Conservation (phyloP, 495 filamentous ascomycete genomes). For the Aspergillus bridgeri region DNA sequence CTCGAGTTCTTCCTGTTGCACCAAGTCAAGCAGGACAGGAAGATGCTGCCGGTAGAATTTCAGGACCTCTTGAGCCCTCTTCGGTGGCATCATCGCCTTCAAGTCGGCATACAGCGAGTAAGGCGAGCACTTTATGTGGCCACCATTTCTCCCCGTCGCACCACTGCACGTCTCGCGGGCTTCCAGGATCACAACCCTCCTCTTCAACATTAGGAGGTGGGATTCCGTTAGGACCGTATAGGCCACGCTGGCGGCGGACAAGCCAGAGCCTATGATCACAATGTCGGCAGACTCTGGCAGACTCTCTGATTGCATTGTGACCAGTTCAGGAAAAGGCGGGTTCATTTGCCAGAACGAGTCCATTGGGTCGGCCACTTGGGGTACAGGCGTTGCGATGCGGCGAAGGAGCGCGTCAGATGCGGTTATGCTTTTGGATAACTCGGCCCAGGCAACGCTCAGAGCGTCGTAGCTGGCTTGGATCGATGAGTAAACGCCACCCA, state of each 20-base stretch:
- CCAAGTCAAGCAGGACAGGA: conserved; percentile 9
- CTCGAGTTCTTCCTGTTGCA: conserved; percentile 1
- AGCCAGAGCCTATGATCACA: conserved; percentile 66
- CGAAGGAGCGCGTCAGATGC: not conserved
- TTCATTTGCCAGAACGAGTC: conserved; percentile 65
- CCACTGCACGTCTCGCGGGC: conserved; percentile 75
- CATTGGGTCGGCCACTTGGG: conserved; percentile 56
- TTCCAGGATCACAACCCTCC: conserved; percentile 66
- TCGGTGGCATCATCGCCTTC: conserved; percentile 21
- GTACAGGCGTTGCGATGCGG: conserved; percentile 5
- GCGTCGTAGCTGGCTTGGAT: not conserved
- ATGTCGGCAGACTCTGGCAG: conserved; percentile 49
- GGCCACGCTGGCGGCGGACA: conserved; percentile 59
- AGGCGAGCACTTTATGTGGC: conserved; percentile 37
- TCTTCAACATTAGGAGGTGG: conserved; percentile 1
- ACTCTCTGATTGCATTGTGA: conserved; percentile 39
- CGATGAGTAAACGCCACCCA: not conserved
- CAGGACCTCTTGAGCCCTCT: conserved; percentile 17
- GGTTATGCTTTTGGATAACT: not conserved
- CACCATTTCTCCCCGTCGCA: conserved; percentile 60
- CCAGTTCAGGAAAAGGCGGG: conserved; percentile 40
- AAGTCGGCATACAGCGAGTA: conserved; percentile 28
- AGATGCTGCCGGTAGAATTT: conserved; percentile 8
- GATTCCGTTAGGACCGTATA: conserved; percentile 47
- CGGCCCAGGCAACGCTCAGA: not conserved